A percentile compares a stretch with the other conserved stretches of the same genome.
Conservation (phyloP, 2,329 filamentous ascomycete species). For the Lojkania enalia region DNA sequence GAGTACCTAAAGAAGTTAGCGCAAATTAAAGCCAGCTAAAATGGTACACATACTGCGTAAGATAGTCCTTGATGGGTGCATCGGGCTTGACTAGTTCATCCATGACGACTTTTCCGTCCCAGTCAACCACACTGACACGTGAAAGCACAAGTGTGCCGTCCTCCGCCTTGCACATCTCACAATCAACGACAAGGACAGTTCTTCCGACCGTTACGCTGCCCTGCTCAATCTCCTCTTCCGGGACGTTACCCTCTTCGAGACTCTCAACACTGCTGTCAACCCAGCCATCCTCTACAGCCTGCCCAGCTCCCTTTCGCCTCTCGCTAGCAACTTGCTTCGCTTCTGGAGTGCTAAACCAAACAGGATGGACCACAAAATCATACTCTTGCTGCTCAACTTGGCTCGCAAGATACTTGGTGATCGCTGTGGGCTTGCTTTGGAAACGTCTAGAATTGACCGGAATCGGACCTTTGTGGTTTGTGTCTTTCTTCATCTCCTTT, state of each 20-base stretch:
- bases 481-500: conserved; percentile 57
- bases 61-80: conserved; percentile 86
- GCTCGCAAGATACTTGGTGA: conserved; percentile 76
- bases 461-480: conserved; percentile 53
- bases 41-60: conserved; percentile 63
- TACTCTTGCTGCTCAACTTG: conserved; percentile 77
- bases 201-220: conserved; percentile 85
- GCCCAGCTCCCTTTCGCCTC: conserved; percentile 55
- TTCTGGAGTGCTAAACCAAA: conserved; percentile 63
- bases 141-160: conserved; percentile 81
- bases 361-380: conserved; percentile 82
- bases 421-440: conserved; percentile 75
- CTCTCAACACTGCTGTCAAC: conserved; percentile 72
- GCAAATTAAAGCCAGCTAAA: not conserved
- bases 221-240: conserved; percentile 71
- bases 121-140: conserved; percentile 82
- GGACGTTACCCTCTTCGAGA: conserved; percentile 68
- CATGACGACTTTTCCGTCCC: conserved; percentile 79
- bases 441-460: conserved; percentile 67
- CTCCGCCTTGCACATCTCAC: conserved; percentile 94
- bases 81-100: conserved; percentile 92
- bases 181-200: conserved; percentile 81
- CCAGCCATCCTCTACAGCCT: conserved; percentile 69
- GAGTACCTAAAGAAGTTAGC: conserved; percentile 61
- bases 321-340: conserved; percentile 59